Conservation (phyloP, 140 eudicot species). For the Senecio squalidus region DNA sequence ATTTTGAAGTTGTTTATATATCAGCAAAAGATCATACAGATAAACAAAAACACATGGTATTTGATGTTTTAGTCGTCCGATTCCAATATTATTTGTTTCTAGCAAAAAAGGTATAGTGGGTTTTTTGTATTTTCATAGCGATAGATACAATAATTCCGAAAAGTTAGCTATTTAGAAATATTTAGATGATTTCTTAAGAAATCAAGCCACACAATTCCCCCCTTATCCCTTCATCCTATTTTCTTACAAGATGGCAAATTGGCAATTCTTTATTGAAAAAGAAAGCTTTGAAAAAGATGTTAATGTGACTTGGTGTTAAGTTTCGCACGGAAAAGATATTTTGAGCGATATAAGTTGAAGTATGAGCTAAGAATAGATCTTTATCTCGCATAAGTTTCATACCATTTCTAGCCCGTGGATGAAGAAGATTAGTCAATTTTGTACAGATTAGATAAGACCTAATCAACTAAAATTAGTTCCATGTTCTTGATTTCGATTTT, state of each 20-base stretch:
- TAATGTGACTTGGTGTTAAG: constrained; percentile 12
- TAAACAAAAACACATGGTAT: not conserved
- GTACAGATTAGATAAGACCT: no score
- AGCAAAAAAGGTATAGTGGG: not conserved
- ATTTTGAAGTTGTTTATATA: no score
- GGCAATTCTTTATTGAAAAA: constrained; percentile 23
- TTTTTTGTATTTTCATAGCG: constrained; percentile 11
- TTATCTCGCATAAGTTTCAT: no score
- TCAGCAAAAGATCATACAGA: not conserved
- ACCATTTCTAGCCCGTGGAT: no score
- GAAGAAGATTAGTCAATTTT: no score
- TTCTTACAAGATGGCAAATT: constrained; percentile 20
- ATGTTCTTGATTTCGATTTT: no score
- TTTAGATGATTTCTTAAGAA: constrained; percentile 21
- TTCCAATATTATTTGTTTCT: not conserved
- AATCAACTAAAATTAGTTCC: no score
- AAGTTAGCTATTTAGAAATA: not conserved
- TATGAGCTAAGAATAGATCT: no score
- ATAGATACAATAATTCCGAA: constrained; percentile 11
- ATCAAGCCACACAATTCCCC: constrained; percentile 27
- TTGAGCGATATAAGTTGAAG: no score
- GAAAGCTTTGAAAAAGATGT: constrained; percentile 22
- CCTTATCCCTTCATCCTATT: constrained; percentile 20
- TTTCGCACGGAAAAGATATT: constrained; percentile 30
- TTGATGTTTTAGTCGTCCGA: not conserved